Conservation (phyloP, 2,329 filamentous ascomycete species). For the Talaromyces sp. region DNA sequence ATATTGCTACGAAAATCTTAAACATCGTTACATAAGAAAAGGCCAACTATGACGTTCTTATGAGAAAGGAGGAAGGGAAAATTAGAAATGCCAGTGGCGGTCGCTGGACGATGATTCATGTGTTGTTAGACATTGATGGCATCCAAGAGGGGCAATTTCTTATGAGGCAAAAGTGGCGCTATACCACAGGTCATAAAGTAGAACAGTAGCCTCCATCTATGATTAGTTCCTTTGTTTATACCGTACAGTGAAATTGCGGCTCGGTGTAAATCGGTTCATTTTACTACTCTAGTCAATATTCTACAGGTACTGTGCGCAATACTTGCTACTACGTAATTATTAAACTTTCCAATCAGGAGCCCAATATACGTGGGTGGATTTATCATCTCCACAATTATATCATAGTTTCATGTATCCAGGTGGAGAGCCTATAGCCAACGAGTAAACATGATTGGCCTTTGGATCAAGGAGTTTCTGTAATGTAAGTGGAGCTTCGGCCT, state of each 20-base stretch:
- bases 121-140: background rate
- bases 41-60: background rate
- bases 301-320: background rate
- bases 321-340: background rate
- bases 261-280: background rate
- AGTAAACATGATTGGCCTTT: too few species aligned
- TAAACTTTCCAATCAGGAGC: background rate
- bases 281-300: background rate
- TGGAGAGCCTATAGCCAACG: too few species aligned
- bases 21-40: background rate
- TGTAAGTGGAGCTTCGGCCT: too few species aligned
- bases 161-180: background rate
- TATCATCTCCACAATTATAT: too few species aligned
- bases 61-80: background rate
- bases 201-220: background rate
- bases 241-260: background rate
- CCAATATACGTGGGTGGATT: too few species aligned
- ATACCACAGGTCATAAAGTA: background rate
- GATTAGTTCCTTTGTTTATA: background rate
- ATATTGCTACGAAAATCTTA: background rate
- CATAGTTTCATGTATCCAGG: too few species aligned
- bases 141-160: too few species aligned
- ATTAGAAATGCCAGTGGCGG: background rate
- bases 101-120: background rate
- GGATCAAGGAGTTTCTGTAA: too few species aligned